A percentile compares a stretch with the other conserved stretches of the same genome.
phyloP scores from a whole-genome alignment of 2,329 filamentous ascomycete species.

The Penicillium sp. region DNA sequence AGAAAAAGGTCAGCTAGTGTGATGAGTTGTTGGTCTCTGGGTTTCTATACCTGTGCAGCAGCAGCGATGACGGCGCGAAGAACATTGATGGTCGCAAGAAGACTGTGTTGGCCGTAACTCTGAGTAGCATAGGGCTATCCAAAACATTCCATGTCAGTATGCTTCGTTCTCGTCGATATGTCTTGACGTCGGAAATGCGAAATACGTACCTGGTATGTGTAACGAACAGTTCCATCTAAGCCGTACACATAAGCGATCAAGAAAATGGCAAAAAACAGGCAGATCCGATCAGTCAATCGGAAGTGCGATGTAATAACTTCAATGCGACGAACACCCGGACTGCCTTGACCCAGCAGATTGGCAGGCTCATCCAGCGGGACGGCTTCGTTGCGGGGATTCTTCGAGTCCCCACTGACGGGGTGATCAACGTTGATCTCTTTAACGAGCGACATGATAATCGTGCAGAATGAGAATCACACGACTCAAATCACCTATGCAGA shows the following conservation, averaged over 20 bases:
- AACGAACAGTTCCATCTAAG: constrained; percentile 57
- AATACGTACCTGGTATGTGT: constrained; percentile 47
- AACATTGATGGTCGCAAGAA: constrained; percentile 60
- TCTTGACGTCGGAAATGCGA: neutral
- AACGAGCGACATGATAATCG: neutral
- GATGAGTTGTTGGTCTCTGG: neutral
- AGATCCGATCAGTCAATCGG: constrained; percentile 53
- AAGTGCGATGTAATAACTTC: constrained; percentile 58
- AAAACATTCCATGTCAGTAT: constrained; percentile 8
- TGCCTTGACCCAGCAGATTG: constrained; percentile 21
- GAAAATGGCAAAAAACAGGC: constrained; percentile 63
- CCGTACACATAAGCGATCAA: constrained; percentile 65
- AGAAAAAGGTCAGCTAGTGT: neutral
- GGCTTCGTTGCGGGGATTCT: constrained; percentile 7
- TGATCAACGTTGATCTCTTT: neutral
- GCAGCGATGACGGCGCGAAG: constrained; percentile 60
- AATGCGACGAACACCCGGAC: constrained; percentile 59
- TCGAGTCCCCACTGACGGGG: neutral
- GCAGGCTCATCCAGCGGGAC: neutral
- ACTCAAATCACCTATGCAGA: neutral
- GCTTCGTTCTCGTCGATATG: neutral
- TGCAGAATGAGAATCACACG: neutral
- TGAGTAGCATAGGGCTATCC: constrained; percentile 55
- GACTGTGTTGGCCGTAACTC: constrained; percentile 54
- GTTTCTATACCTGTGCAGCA: constrained; percentile 48